Base-by-base conservation (phyloP, 2,329 filamentous ascomycete species). In the Cladophialophora carrionii region DNA sequence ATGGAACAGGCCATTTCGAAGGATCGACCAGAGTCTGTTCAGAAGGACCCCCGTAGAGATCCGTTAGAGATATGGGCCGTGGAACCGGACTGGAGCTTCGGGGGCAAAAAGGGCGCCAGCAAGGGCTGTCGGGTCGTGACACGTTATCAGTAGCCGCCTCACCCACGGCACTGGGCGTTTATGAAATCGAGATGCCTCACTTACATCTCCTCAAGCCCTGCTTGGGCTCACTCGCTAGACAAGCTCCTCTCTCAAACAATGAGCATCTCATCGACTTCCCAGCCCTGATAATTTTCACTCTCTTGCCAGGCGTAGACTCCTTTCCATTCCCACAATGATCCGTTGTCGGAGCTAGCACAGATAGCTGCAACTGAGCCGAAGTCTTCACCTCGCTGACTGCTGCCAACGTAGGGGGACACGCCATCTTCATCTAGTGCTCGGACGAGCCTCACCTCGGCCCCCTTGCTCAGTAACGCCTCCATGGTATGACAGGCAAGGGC, bases 301-400 rank as follows among this genome's bases (percentile, higher is more conserved):
- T 58, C 56, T 49, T 58, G 56, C 56, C 56, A 58, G 43, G 56
- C 48, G 32, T 49, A 58, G 20, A 58, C 56, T 7, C 56, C 56
- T 31, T 58, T 46, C 56, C 56, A 58, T 49, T 58, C 56, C 56
- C 41, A 58, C 14, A 7, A 31, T 24, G 20, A 58, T 2, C 56
- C 56, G 6, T 22, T 22, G 10, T 58, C 20, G 29, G 32, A 17
- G 56, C 56, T 58, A 43, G 56, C 41, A 49, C 41, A 58, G 24
- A 57, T 26, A 5, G 55, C 55, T 10, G 55, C 57, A 14, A 60
- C 26, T 46, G 51, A 22, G n/a, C 43, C 57, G 52, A 52, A 49
- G 7, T 37, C 43, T 17, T 51, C 57, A 4, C 46, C 46, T 59
- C 43, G 43, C 32, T 52, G 57, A 29, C 55, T 57, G 24, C 24